Evolutionary conservation across 1,284 basidiomycete species (phyloP), one percentile per base, ranked within the genome.

Genomic region (Leccinum huronense): DNA sequence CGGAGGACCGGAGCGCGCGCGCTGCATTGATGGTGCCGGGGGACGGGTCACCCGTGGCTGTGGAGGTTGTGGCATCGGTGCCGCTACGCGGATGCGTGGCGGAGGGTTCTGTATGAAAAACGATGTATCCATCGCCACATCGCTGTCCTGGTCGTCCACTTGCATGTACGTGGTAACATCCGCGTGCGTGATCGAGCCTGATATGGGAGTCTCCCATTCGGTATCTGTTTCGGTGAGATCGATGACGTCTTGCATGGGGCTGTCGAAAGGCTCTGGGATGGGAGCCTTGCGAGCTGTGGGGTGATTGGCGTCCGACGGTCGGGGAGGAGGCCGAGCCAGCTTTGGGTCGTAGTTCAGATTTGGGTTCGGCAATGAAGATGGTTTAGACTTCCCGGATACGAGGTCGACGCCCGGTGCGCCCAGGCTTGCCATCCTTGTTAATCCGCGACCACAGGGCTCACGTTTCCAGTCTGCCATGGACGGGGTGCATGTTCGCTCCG

Each of bases 151-250:
- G 16, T 65, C 64, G 38, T 73, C 67, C 11, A 64, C 19, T n/a
- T 63, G 60, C 19, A 72, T 63, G 19, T n/a, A 61, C 42, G 48
- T 63, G 27, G 71, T 27, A 5, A 65, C 60, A 54, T 72, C 64
- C 19, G 40, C 56, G 53, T 58, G 58, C 2, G 51, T 61, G 33
- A 34, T 63, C 57, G 31, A 33, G n/a, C 40, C 58, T 5, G 58
- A 60, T 38, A 30, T 13, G n/a, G 58, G 63, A 19, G 30, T 59
- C 13, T 72, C 65, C 58, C 63, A 64, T 33, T 74, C 72, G 0
- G 65, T 65, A 30, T 74, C 70, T 5, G 69, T 66, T 31, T 59
- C 67, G 2, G 60, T 68, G 60, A 74, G 71, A 57, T 75, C 71
- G 16, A 65, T 58, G 60, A 63, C 48, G 6, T 65, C 66, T 53